Evolutionary conservation across 306 rosid species (phyloP), one percentile per base, ranked within the genome.

Genomic region (Abrus precatorius): DNA sequence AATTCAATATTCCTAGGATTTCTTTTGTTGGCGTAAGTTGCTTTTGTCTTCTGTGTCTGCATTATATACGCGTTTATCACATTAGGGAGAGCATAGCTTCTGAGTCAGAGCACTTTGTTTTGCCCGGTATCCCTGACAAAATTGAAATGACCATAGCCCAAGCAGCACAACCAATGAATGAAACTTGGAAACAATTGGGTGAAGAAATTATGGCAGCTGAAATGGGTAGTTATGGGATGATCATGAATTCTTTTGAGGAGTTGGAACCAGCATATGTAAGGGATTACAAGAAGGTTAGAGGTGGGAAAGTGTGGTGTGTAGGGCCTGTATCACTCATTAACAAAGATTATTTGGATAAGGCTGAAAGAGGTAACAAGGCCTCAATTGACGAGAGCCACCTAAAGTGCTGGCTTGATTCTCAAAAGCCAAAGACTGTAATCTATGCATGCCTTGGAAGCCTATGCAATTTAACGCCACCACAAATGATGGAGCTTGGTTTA

Each of bases 391-490:
- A 75, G 14, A 30, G 59, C 14, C 13, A 61, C 53, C 10, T 85
- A n/a, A 74, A 80, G 1, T 91, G 20, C 20, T 20, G 95, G 97
- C 91, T 93, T 36, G 86, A 91, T 36, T 76, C 29, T 20, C 76
- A 57, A 28, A 69, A 84, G 3, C 34, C 84, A 27, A 11, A 28
- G 13, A 82, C 84, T 30, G 91, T 93, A 5, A 34, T 93, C 9
- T 87, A 93, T 71, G 95, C 73, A 6, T 91, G 90, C 61, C 48
- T 93, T 49, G 92, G 95, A 8, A 91, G 92, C 61, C 27, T 85
- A 1, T 80, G 88, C 10, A 71, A 84, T 47, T 1, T 82, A 30
- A 56, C 28, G 0, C 2, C 66, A 33, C 4, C 59, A 11, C 88
- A 89, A 9, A 34, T 85, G 75, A 63, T 60, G 30, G 88, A 89